These are phyloP conservation scores for Tricholoma terreum DNA, from an alignment of 768 basidiomycete species.

Conservation along the genomic window DNA sequence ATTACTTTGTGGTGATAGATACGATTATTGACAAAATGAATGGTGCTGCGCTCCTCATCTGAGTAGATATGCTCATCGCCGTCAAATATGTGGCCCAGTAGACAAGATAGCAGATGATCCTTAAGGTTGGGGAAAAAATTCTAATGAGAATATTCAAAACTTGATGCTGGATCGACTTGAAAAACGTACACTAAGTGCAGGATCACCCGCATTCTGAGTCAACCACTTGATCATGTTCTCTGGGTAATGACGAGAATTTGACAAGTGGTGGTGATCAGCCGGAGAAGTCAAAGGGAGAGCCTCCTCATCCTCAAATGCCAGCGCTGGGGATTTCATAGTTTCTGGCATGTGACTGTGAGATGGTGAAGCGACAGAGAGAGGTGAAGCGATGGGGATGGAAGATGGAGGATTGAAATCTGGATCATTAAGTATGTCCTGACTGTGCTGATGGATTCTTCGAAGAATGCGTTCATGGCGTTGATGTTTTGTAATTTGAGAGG, in stretches of 20 bases:
- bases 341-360: too few species aligned
- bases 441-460: too few species aligned
- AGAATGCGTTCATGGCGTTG: slow-evolving; percentile 8
- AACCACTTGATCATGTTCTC: neutral
- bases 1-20: slow-evolving; percentile 30
- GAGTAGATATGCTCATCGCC: slow-evolving; percentile 17
- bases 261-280: neutral
- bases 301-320: neutral
- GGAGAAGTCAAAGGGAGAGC: neutral
- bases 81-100: slow-evolving; percentile 11
- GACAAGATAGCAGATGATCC: slow-evolving; percentile 25
- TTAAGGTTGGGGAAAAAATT: slow-evolving; percentile 25
- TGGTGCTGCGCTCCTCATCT: slow-evolving; percentile 5
- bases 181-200: neutral
- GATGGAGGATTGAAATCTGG: too few species aligned
- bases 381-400: too few species aligned
- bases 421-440: too few species aligned
- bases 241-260: neutral
- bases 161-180: too few species aligned
- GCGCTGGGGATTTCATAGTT: too few species aligned
- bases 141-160: too few species aligned
- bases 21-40: slow-evolving; percentile 20
- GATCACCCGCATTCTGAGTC: neutral
- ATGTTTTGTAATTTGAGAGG: slow-evolving; percentile 20
- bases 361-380: too few species aligned